These are phyloP conservation scores for Spergularia marina DNA, from an alignment of 148 eudicot species.

Conservation along the genomic window DNA sequence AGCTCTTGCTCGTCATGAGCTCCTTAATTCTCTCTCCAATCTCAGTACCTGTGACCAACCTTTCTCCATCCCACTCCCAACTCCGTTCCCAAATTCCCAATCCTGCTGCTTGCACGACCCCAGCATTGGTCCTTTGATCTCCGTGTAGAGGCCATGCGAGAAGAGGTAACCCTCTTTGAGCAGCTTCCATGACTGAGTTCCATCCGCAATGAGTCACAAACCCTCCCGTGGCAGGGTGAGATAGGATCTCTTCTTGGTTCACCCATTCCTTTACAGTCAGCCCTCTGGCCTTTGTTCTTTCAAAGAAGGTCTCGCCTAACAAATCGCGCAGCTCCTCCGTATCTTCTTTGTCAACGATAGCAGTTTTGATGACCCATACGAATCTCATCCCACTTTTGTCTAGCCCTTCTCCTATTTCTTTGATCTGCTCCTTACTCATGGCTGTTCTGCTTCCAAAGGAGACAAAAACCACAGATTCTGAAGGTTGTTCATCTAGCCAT, in stretches of 20 bases:
- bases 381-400: slow-evolving; percentile 33
- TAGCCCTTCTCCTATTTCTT: slow-evolving; percentile 41
- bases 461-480: slow-evolving; percentile 34
- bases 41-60: slow-evolving; percentile 35
- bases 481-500: slow-evolving; percentile 42
- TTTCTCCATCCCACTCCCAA: slow-evolving; percentile 49
- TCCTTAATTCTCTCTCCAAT: slow-evolving; percentile 37
- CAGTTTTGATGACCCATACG: slow-evolving; percentile 49
- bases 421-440: slow-evolving; percentile 35
- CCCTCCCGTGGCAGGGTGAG: slow-evolving; percentile 40
- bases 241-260: slow-evolving; percentile 40
- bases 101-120: slow-evolving; percentile 44
- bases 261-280: slow-evolving; percentile 39
- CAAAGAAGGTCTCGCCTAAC: slow-evolving; percentile 32
- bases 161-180: slow-evolving; percentile 34
- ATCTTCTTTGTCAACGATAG: slow-evolving; percentile 43
- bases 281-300: slow-evolving; percentile 28
- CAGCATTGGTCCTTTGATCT: slow-evolving; percentile 59
- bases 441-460: slow-evolving; percentile 52
- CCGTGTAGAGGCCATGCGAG: slow-evolving; percentile 56
- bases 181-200: slow-evolving; percentile 57
- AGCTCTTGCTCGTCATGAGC: slow-evolving; percentile 36
- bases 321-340: slow-evolving; percentile 17
- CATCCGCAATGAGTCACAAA: slow-evolving; percentile 64
- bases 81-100: slow-evolving; percentile 46